phyloP scores from a whole-genome alignment of 805 yeast genomes.

The Diddensiella santjacobensis region DNA sequence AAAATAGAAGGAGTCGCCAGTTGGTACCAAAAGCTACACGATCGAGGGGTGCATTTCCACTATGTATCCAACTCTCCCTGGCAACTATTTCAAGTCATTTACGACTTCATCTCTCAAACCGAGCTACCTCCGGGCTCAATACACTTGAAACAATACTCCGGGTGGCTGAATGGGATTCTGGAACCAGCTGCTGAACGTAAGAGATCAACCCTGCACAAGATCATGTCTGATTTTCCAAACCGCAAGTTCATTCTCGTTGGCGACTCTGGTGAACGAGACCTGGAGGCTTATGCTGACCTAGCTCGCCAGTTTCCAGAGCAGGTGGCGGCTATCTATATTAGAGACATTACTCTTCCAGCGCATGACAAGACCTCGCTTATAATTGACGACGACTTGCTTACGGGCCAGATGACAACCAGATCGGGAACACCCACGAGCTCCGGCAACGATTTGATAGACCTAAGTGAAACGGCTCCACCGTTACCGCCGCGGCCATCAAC shows the following conservation, averaged over 20 bases:
- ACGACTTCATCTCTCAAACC: conserved; percentile 50
- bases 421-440: neutral
- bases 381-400: conserved; percentile 3
- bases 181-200: conserved; percentile 87
- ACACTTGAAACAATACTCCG: conserved; percentile 82
- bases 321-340: conserved; percentile 69
- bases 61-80: conserved; percentile 96
- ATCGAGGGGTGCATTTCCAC: conserved; percentile 61
- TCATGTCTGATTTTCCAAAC: conserved; percentile 68
- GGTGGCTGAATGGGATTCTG: conserved; percentile 74
- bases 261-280: conserved; percentile 92
- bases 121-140: conserved; percentile 76
- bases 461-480: conserved; percentile 13
- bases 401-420: conserved; percentile 2
- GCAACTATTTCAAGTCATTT: conserved; percentile 67
- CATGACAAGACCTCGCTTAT: conserved; percentile 26
- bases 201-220: conserved; percentile 55
- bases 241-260: conserved; percentile 84
- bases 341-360: conserved; percentile 54
- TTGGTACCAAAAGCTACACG: conserved; percentile 60
- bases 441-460: conserved; percentile 24
- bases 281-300: conserved; percentile 81
- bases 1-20: conserved; percentile 66
- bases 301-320: conserved; percentile 60
- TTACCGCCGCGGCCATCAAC: conserved; percentile 13